phyloP scores from a whole-genome alignment of 306 rosid genomes.

The Vigna nakashimae region DNA sequence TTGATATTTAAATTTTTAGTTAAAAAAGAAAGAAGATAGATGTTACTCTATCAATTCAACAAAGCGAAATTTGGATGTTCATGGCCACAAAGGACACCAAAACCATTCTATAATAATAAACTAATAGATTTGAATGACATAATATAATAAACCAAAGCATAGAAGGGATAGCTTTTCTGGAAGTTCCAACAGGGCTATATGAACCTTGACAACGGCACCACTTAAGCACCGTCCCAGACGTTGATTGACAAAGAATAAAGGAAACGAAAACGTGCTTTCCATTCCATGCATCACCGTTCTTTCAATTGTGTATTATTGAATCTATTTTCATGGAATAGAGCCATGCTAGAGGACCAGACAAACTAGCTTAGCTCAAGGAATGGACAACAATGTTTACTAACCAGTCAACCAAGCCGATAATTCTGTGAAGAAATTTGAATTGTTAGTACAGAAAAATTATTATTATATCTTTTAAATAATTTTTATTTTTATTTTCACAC shows the following conservation, averaged over 20 bases:
- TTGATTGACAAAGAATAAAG: conserved; percentile 10
- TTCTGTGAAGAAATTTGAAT: not conserved
- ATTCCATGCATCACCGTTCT: conserved; percentile 22
- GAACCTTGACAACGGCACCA: conserved; percentile 35
- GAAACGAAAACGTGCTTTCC: not conserved
- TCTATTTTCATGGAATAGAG: conserved; percentile 9
- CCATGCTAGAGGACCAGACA: not conserved
- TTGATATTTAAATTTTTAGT: too few relatives aligned
- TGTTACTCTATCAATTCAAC: too few relatives aligned
- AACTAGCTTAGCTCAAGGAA: not conserved
- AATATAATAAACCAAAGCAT: not conserved
- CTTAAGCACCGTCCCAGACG: conserved; percentile 42
- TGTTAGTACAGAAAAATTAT: too few relatives aligned
- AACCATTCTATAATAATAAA: conserved; percentile 3
- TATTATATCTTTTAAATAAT: too few relatives aligned
- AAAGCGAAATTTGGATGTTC: not conserved
- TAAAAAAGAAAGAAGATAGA: too few relatives aligned
- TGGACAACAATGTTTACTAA: not conserved
- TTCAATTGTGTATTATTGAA: conserved; percentile 33
- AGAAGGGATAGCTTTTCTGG: not conserved
- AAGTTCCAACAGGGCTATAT: not conserved
- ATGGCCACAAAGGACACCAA: not conserved
- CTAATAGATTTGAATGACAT: not conserved
- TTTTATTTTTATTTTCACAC: too few relatives aligned
- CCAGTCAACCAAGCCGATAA: not conserved